Percentiles rank a stretch among this genome's conserved stretches.
phyloP scores from a whole-genome alignment of 2,329 filamentous ascomycete genomes.

The Golovinomyces cichoracearum region DNA sequence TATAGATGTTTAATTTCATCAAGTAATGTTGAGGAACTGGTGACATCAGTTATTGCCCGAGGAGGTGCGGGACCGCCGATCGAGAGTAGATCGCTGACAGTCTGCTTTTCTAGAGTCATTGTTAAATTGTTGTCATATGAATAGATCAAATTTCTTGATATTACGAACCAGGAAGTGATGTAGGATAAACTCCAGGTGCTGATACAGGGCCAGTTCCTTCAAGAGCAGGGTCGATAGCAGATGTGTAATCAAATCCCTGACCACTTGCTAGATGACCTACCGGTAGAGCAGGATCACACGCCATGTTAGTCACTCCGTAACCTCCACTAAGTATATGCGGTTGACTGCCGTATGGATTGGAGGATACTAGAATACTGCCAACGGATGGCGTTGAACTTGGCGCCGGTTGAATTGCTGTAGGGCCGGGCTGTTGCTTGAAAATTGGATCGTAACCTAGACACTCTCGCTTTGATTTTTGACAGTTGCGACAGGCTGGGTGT shows the following conservation, averaged over 20 bases:
- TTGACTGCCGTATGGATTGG: slow-evolving; percentile 22
- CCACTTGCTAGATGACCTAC: slow-evolving; percentile 18
- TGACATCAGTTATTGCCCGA: slow-evolving; percentile 24
- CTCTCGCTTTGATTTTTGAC: slow-evolving; percentile 68
- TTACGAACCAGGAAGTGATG: slow-evolving; percentile 13
- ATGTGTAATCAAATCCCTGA: slow-evolving; percentile 29
- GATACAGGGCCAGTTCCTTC: slow-evolving; percentile 19
- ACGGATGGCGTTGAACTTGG: slow-evolving; percentile 21
- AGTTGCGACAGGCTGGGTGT: slow-evolving; percentile 76
- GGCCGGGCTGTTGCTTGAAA: slow-evolving; percentile 44
- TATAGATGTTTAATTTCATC: slow-evolving; percentile 49
- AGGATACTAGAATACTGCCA: slow-evolving; percentile 9
- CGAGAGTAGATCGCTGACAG: slow-evolving; percentile 48
- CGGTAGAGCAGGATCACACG: slow-evolving; percentile 15
- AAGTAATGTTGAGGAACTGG: slow-evolving; percentile 21
- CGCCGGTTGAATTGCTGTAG: slow-evolving; percentile 46
- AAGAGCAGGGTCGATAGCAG: slow-evolving; percentile 40
- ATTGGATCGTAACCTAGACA: slow-evolving; percentile 71
- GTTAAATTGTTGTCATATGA: too few relatives aligned
- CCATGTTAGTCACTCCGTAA: slow-evolving; percentile 16
- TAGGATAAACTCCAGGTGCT: slow-evolving; percentile 6
- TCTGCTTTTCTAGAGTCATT: slow-evolving; percentile 28
- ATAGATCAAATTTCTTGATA: too few relatives aligned
- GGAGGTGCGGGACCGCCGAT: slow-evolving; percentile 32
- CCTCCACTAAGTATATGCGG: slow-evolving; percentile 21